Evolutionary conservation across 176 grass and related monocot species (phyloP).

Genomic region (Dactylis glomerata): DNA sequence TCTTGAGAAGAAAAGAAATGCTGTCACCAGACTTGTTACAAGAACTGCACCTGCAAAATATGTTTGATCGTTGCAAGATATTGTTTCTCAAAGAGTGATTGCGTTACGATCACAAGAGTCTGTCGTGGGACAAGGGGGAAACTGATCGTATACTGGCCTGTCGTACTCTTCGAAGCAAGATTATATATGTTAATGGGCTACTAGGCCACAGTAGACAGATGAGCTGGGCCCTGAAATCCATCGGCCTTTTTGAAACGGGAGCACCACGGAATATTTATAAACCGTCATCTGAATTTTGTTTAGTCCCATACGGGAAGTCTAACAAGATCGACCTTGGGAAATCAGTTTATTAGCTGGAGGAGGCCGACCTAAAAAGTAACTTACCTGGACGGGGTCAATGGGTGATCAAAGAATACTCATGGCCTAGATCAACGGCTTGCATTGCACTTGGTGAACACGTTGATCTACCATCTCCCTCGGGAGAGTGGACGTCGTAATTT

Average conservation of each 20-base stretch:
- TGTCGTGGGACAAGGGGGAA: too few relatives aligned
- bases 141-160: too few relatives aligned
- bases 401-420: slow-evolving; percentile 18
- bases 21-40: not conserved
- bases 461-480: slow-evolving; percentile 22
- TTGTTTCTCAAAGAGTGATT: not conserved
- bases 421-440: slow-evolving; percentile 13
- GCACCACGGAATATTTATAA: too few relatives aligned
- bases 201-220: too few relatives aligned
- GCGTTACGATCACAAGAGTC: too few relatives aligned
- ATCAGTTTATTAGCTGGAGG: not conserved
- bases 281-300: not conserved
- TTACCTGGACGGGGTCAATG: slow-evolving; percentile 28
- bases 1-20: not conserved
- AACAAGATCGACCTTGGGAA: not conserved
- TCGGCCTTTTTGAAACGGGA: too few relatives aligned
- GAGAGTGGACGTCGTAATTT: slow-evolving; percentile 79
- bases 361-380: not conserved
- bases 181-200: too few relatives aligned
- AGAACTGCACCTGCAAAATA: too few relatives aligned
- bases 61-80: not conserved
- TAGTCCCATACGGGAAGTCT: not conserved
- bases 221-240: too few relatives aligned
- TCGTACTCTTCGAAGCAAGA: too few relatives aligned
- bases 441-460: not conserved